phyloP scores from a whole-genome alignment of 2,329 filamentous ascomycete species.

The Scorias spongiosa region DNA sequence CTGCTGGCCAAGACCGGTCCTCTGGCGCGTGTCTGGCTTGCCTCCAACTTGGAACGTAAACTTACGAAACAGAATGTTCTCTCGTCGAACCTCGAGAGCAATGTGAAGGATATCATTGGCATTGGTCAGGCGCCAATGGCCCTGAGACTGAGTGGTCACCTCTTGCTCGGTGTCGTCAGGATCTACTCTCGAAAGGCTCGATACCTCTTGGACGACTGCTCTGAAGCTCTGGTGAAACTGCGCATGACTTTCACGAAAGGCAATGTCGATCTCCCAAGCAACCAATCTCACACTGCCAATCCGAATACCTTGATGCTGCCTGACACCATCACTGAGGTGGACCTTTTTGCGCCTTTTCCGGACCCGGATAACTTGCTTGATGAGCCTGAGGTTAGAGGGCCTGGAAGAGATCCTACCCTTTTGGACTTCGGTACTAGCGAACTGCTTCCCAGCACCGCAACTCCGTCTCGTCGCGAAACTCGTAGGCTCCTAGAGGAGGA shows the following conservation, averaged over 20 bases:
- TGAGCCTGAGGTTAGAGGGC: constrained; percentile 14
- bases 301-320: constrained; percentile 78
- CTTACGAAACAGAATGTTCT: constrained; percentile 92
- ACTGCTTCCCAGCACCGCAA: constrained; percentile 48
- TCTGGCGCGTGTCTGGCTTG: constrained; percentile 93
- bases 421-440: constrained; percentile 55
- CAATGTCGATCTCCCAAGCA: constrained; percentile 86
- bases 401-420: constrained; percentile 27
- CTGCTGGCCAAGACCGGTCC: constrained; percentile 94
- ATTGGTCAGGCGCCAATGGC: constrained; percentile 90
- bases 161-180: constrained; percentile 85
- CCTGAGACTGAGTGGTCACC: constrained; percentile 79
- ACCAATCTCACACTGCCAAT: constrained; percentile 59
- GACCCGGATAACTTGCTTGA: constrained; percentile 68
- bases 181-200: constrained; percentile 97
- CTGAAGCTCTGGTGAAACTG: constrained; percentile 93
- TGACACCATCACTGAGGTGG: constrained; percentile 84
- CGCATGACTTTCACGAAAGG: constrained; percentile 97
- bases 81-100: constrained; percentile 86
- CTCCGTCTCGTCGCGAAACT: constrained; percentile 12
- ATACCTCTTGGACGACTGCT: constrained; percentile 92
- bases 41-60: constrained; percentile 95
- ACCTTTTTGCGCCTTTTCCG: constrained; percentile 62
- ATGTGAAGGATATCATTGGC: constrained; percentile 87
- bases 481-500: constrained; percentile 26